phyloP scores from a whole-genome alignment of 73 alveolate genomes.

The Durusdinium trenchii region DNA sequence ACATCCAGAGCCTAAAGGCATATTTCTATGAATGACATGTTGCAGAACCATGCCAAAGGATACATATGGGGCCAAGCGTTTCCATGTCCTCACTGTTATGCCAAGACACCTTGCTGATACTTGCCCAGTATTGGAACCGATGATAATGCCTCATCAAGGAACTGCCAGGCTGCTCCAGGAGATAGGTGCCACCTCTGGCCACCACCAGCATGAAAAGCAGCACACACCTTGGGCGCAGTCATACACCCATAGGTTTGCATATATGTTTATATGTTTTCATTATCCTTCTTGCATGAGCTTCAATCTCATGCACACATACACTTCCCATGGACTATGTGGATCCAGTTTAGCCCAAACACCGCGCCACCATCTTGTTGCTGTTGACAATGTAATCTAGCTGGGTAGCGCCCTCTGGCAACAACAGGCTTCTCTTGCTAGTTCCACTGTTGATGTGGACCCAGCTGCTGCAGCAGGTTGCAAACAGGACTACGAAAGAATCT shows the following conservation, averaged over 20 bases:
- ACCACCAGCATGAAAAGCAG: neutral
- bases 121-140: too few species aligned
- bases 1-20: too few species aligned
- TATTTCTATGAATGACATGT: too few species aligned
- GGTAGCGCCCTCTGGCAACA: neutral
- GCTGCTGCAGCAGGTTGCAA: neutral
- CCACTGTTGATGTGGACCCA: conserved; percentile 8
- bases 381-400: neutral
- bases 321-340: neutral
- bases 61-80: too few species aligned
- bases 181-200: neutral
- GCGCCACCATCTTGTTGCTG: neutral
- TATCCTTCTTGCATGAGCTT: neutral
- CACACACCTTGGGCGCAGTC: neutral
- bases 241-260: too few species aligned
- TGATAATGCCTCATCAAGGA: neutral
- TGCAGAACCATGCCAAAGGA: too few species aligned
- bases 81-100: too few species aligned
- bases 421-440: neutral
- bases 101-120: too few species aligned
- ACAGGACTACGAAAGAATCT: neutral
- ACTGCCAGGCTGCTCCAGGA: neutral
- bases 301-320: neutral
- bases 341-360: neutral
- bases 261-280: neutral